Conservation (phyloP, 164 flowering plant genomes). For the Stephania yunnanensis region DNA sequence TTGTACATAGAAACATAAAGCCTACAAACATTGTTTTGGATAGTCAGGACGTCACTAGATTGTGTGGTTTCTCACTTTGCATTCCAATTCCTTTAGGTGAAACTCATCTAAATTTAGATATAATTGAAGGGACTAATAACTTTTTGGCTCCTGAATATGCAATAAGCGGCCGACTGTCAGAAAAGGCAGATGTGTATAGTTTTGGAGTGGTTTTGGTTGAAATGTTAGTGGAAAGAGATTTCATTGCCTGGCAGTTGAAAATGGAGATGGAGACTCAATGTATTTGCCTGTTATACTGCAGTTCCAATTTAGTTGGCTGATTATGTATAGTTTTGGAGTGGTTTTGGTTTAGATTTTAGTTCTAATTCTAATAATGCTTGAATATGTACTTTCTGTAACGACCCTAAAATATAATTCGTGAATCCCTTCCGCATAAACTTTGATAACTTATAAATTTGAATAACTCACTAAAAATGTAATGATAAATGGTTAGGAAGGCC, state of each 20-base stretch:
- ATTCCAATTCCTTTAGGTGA: not conserved
- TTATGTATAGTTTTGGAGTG: too few relatives aligned
- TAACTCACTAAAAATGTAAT: too few relatives aligned
- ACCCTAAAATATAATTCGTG: not conserved
- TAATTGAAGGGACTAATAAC: not conserved
- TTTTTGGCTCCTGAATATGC: too few relatives aligned
- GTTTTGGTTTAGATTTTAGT: too few relatives aligned
- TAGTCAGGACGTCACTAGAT: slow-evolving; percentile 13
- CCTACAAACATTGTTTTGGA: slow-evolving; percentile 16
- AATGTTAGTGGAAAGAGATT: not conserved
- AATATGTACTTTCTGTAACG: not conserved
- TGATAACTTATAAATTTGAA: too few relatives aligned
- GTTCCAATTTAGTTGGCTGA: too few relatives aligned
- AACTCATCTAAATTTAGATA: not conserved
- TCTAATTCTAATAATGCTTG: too few relatives aligned
- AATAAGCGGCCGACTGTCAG: not conserved
- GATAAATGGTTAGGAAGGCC: too few relatives aligned
- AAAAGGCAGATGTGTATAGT: not conserved
- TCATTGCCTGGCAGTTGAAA: too few relatives aligned
- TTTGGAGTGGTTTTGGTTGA: not conserved
- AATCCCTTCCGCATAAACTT: too few relatives aligned
- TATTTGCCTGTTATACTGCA: too few relatives aligned
- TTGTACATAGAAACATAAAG: slow-evolving; percentile 11
- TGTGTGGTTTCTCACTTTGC: slow-evolving; percentile 2
- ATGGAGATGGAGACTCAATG: too few relatives aligned